A percentile compares a stretch with the other conserved stretches of the same genome.
phyloP scores from a whole-genome alignment of 257 asterid genomes.

The Orobanche coerulescens region DNA sequence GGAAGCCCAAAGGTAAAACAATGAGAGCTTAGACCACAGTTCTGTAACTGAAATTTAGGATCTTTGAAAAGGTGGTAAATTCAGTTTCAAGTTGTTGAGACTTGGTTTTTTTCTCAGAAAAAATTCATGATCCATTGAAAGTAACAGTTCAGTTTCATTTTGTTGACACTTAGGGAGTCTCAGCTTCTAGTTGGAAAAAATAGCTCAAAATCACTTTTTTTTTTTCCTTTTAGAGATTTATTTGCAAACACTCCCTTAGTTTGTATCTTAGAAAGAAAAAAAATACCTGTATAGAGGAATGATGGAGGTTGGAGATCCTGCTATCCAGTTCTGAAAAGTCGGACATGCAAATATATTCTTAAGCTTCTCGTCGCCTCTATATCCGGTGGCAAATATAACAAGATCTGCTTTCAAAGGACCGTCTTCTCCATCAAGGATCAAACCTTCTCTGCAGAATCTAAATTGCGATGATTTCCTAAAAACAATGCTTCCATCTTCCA shows the following conservation, averaged over 20 bases:
- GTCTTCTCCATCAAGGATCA: constrained; percentile 33
- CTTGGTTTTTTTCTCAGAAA: too few relatives aligned
- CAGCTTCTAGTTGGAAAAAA: background rate
- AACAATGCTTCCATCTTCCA: constrained; percentile 45
- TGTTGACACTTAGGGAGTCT: too few relatives aligned
- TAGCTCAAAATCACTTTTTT: background rate
- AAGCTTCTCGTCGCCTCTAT: constrained; percentile 44
- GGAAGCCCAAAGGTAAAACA: too few relatives aligned
- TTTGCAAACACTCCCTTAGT: too few relatives aligned
- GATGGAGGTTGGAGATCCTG: constrained; percentile 30
- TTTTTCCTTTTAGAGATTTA: too few relatives aligned
- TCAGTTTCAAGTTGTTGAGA: too few relatives aligned
- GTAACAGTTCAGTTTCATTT: too few relatives aligned
- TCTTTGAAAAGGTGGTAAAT: too few relatives aligned
- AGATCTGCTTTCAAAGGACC: constrained; percentile 35
- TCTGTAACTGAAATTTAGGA: too few relatives aligned
- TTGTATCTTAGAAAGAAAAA: background rate
- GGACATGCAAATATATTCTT: constrained; percentile 32
- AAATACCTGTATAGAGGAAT: constrained; percentile 45
- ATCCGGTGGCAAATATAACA: constrained; percentile 51
- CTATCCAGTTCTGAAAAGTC: constrained; percentile 26
- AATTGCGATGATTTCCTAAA: constrained; percentile 25
- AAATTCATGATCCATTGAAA: too few relatives aligned
- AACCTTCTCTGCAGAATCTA: constrained; percentile 36
- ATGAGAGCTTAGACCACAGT: too few relatives aligned